Base-by-base conservation (phyloP, 768 basidiomycete genomes). In the Polyporus arcularius region DNA sequence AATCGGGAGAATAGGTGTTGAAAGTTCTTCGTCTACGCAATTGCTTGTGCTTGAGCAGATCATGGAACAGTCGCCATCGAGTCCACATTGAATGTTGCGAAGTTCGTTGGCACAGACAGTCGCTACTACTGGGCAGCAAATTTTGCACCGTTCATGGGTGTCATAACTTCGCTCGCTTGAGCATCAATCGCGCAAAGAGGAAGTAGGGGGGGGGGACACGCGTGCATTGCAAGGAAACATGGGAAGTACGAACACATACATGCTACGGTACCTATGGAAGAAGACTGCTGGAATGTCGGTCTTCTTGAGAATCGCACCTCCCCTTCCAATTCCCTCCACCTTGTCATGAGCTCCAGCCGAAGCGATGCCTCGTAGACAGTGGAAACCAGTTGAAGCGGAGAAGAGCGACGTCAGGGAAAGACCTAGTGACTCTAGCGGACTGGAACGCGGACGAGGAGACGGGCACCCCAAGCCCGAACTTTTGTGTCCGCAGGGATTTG, bases 371-470 rank as follows among this genome's bases (percentile, higher is more conserved):
- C 87, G 78, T 64, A 77, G 74, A 75, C 71, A 78, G 55, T 68
- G 72, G 61, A 77, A 71, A 74, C 74, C 65, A 78, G 78, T 79
- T 77, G 73, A 76, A 79, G 66, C 78, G 59, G 74, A 81, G 70
- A 69, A 67, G 68, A 62, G 62, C 21, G 62, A 73, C 45, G 6
- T 16, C 48, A 63, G 59, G 67, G 48, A 56, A 47, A 61, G 58
- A 66, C 63, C 68, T 74, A 73, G 59, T 85, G 69, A 63, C 41
- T 92, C 82, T 91, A 80, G 89, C 82, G 85, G 88, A 92, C 90
- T 89, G 90, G 90, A 92, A 94, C 92, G 92, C 92, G 92, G 88
- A 84, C 90, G 84, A 85, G 90, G 85, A 92, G 84, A 83, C 86
- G 88, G 87, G 83, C 81, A 80, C 76, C 73, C 88, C 90, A 72